Base-by-base conservation (phyloP, 805 yeast genomes). In the Hanseniaspora hatyaiensis region DNA sequence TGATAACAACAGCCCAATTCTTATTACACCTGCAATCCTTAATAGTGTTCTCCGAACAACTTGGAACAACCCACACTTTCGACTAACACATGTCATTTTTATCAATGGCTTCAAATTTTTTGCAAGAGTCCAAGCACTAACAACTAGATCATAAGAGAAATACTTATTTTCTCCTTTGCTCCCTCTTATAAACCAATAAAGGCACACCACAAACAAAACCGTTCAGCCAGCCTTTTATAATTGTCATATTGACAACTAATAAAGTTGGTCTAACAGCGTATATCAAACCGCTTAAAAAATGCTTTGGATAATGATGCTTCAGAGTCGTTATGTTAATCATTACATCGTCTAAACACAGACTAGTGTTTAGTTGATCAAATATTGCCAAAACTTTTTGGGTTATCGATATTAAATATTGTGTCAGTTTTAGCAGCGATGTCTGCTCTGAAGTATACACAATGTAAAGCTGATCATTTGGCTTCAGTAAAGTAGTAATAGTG, bases 221-320 rank as follows among this genome's bases (percentile, higher is more conserved):
- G 28, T 42, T 42, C 26, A 42, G 15, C 48, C 41, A 36, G 9
- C 48, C 48, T 15, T 36, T 40, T 8, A 47, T 33, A 3, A 47
- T 31, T 12, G 46, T 47, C 41, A 40, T 32, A 12, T 41, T 37
- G 11, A 47, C 50, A 15, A 47, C 29, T 16, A 47, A 28, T 34
- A 47, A 36, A 16, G 23, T 31, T 2, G 50, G 50, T 28, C 38
- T 29, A 2, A 40, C 38, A 19, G 50, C 46, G 24, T 47, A 36
- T 12, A 47, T 40, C 38, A 47, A 28, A 6, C 40, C 43, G 18
- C 42, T 47, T 13, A 47, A 32, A 11, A 47, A 40, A 22, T 47
- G 50, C 24, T 47, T 47, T 23, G 50, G 50, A 23, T 47, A 47
- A 16, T 36, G 40, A 18, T 47, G 50, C 8, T 34, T 42, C 23